Evolutionary conservation across 1,139 yeast species (phyloP), one percentile per base, ranked within the genome.

Genomic region (Hyphopichia buzzinii): DNA sequence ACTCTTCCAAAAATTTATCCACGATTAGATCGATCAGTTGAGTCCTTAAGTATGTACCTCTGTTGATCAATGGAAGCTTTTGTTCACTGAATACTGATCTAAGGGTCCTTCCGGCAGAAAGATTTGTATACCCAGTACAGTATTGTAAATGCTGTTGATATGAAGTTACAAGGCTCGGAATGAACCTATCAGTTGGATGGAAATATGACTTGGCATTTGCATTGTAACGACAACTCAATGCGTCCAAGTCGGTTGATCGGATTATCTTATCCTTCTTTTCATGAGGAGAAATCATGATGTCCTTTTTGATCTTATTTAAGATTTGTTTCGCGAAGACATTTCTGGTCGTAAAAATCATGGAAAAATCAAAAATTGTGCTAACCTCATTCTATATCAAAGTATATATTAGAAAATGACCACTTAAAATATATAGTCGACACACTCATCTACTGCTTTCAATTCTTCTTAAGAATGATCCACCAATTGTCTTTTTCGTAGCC

Each of bases 401-500:
- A n/a, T n/a, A n/a, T n/a, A n/a, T n/a, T n/a, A n/a, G n/a, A n/a
- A n/a, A n/a, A n/a, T n/a, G n/a, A n/a, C n/a, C n/a, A n/a, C n/a
- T n/a, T n/a, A n/a, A n/a, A n/a, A n/a, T n/a, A n/a, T n/a, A n/a
- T n/a, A n/a, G n/a, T n/a, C n/a, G n/a, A n/a, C n/a, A n/a, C n/a
- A n/a, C n/a, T n/a, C n/a, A n/a, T n/a, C n/a, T n/a, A n/a, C n/a
- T n/a, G n/a, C n/a, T n/a, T n/a, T n/a, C 22, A 24, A 10, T 23
- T 42, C 49, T 62, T 44, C 46, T 56, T 49, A 4, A 66, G 46
- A 2, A 70, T 57, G 2, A 64, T 62, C 87, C 96, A 92, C 97
- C 98, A 92, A 54, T 92, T 92, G 54, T 94, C 98, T 50, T 76
- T 77, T 54, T 92, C 97, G 54, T 90, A 94, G 1, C 99, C 99